Conservation (phyloP, 371 early-diverging fungal genomes). For the Mortierella polycephala region DNA sequence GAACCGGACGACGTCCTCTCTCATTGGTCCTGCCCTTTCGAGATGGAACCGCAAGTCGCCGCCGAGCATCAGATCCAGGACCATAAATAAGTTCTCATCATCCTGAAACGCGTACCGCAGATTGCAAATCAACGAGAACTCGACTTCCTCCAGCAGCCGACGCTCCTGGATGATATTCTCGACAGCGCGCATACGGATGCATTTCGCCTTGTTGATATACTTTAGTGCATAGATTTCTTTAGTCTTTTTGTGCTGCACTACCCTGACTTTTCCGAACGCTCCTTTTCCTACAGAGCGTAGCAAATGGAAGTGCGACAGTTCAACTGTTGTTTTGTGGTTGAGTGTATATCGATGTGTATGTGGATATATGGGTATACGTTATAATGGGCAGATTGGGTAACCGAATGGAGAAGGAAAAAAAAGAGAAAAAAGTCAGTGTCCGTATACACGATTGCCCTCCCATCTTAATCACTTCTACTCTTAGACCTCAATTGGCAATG, state of each 20-base stretch:
- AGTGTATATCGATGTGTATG: no score
- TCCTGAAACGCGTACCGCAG: conserved; percentile 76
- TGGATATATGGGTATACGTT: no score
- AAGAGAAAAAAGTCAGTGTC: neutral
- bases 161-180: conserved; percentile 79
- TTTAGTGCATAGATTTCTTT: conserved; percentile 81
- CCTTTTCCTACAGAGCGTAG: conserved; percentile 80
- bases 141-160: conserved; percentile 72
- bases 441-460: neutral
- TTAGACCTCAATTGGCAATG: neutral
- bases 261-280: conserved; percentile 82
- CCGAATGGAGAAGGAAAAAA: neutral
- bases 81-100: conserved; percentile 74
- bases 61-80: conserved; percentile 84
- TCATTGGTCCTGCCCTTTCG: conserved; percentile 65
- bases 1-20: conserved; percentile 80
- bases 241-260: conserved; percentile 86
- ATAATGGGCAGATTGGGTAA: neutral
- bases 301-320: conserved; percentile 75
- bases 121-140: conserved; percentile 68
- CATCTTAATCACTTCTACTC: neutral
- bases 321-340: conserved; percentile 49
- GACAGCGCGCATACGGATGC: conserved; percentile 75
- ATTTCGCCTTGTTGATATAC: conserved; percentile 83
- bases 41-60: conserved; percentile 90